phyloP scores from a whole-genome alignment of 78 protist genomes.

The Dictyostelium discoideum region dicty_2.7 NC_007089.4:4295001-4295500 shows the following conservation, averaged over 20 bases:
- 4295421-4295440: neutral
- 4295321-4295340: neutral
- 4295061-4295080: no score
- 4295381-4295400: neutral
- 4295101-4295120: neutral
- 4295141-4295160: neutral
- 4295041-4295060: no score
- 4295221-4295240: neutral
- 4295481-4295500: neutral
- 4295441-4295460: neutral
- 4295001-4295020: no score
- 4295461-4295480: neutral
- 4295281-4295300: no score
- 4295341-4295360: no score
- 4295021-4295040: no score
- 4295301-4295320: no score
- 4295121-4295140: neutral
- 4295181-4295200: neutral
- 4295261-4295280: neutral
- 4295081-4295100: no score
- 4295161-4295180: neutral
- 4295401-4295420: neutral
- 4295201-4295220: neutral
- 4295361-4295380: neutral
- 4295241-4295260: neutral